Evolutionary conservation across 768 basidiomycete species (phyloP).

Genomic region (Pholiota molesta): DNA sequence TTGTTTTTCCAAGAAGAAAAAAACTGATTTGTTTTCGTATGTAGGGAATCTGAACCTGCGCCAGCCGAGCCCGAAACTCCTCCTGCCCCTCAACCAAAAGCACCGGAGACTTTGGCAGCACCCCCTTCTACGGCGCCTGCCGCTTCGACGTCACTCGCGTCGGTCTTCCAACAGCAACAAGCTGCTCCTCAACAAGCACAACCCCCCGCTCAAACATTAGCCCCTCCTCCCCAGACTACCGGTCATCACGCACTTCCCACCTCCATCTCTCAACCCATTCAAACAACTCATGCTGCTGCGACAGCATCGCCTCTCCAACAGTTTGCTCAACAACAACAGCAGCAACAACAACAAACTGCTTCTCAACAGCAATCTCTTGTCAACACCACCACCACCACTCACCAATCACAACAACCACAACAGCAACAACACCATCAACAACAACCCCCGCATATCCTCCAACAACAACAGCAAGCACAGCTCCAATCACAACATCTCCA

Average conservation of each 20-base stretch:
- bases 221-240: constrained; percentile 31
- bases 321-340: constrained; percentile 41
- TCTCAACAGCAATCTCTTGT: constrained; percentile 9
- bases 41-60: neutral
- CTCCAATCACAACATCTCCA: constrained; percentile 40
- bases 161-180: constrained; percentile 52
- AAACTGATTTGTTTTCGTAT: neutral
- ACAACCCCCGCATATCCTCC: constrained; percentile 27
- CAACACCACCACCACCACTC: constrained; percentile 20
- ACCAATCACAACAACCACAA: constrained; percentile 16
- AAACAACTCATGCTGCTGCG: constrained; percentile 29
- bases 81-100: constrained; percentile 24
- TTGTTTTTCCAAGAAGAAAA: neutral
- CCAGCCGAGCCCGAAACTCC: constrained; percentile 40
- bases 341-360: constrained; percentile 28
- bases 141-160: constrained; percentile 37
- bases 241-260: constrained; percentile 38
- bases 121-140: constrained; percentile 42
- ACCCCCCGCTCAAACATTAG: constrained; percentile 30
- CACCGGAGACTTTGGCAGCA: constrained; percentile 22
- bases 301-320: constrained; percentile 44
- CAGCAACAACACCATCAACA: constrained; percentile 36
- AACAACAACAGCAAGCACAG: constrained; percentile 31
- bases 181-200: constrained; percentile 39
- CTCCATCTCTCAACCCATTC: constrained; percentile 41